Percentiles rank a stretch among this genome's conserved stretches.
These are phyloP conservation scores for Pichia sorboxylosa DNA, from an alignment of 1,139 yeast species.

Conservation along the genomic window DNA sequence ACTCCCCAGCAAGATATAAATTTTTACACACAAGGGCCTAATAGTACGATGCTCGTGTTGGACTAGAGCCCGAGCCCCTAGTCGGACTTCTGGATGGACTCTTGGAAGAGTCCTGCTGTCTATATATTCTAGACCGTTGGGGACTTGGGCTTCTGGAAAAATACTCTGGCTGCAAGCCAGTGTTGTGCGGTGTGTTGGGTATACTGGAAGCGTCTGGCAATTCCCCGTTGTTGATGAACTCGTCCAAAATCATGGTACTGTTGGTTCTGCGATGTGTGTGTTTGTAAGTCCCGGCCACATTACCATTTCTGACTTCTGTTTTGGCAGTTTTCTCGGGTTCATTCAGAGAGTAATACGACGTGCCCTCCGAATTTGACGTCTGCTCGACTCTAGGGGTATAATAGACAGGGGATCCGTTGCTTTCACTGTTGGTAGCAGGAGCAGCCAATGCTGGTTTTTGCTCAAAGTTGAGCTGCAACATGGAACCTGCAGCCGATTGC, in stretches of 20 bases:
- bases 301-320: conserved; percentile 1
- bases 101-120: conserved; percentile 5
- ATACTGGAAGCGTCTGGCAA: too few relatives aligned
- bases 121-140: conserved; percentile 1
- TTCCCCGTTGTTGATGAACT: conserved; percentile 20
- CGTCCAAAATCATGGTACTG: conserved; percentile 18
- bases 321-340: conserved; percentile 12
- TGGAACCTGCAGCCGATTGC: too few relatives aligned
- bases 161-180: too few relatives aligned
- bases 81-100: conserved; percentile 8
- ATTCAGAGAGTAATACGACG: conserved; percentile 5
- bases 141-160: conserved; percentile 7
- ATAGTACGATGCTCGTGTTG: too few relatives aligned
- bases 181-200: too few relatives aligned
- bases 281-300: conserved; percentile 5
- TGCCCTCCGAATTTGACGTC: background rate
- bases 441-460: too few relatives aligned
- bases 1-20: too few relatives aligned
- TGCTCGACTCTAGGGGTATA: too few relatives aligned
- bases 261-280: conserved; percentile 16
- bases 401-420: too few relatives aligned
- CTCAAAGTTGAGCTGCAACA: conserved; percentile 5
- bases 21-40: too few relatives aligned
- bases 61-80: conserved; percentile 1
- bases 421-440: too few relatives aligned